Evolutionary conservation across 2,329 filamentous ascomycete species (phyloP).

Genomic region (Parafenestella ontariensis): DNA sequence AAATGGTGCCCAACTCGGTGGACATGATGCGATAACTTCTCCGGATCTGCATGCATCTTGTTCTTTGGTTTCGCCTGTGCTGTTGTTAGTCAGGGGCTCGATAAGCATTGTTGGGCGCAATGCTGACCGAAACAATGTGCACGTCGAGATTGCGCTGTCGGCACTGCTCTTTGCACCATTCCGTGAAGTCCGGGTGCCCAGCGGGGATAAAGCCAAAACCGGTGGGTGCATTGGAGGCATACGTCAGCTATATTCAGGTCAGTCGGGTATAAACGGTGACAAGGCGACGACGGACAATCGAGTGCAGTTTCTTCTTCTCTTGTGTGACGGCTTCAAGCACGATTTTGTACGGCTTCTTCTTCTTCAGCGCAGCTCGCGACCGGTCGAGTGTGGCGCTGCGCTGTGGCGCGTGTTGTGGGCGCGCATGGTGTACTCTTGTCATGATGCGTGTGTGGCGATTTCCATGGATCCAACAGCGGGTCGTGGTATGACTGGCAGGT

Average conservation of each 20-base stretch:
- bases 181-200: constrained; percentile 66
- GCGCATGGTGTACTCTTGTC: constrained; percentile 36
- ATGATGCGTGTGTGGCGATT: constrained; percentile 20
- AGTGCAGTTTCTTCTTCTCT: constrained; percentile 66
- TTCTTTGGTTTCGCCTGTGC: constrained; percentile 53
- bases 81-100: constrained; percentile 11
- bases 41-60: constrained; percentile 57
- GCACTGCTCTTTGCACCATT: constrained; percentile 64
- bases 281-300: constrained; percentile 49
- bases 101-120: background rate
- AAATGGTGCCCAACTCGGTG: constrained; percentile 70
- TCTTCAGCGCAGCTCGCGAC: constrained; percentile 30
- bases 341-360: constrained; percentile 62
- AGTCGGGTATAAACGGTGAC: constrained; percentile 27
- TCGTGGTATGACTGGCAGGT: background rate
- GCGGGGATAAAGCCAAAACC: constrained; percentile 69
- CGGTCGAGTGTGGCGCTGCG: constrained; percentile 29
- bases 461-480: constrained; percentile 19
- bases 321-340: constrained; percentile 65
- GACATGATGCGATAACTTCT: constrained; percentile 65
- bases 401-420: constrained; percentile 26
- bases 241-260: constrained; percentile 59
- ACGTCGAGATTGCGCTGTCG: constrained; percentile 62
- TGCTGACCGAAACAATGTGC: constrained; percentile 66
- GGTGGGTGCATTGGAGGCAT: constrained; percentile 60